phyloP scores from a whole-genome alignment of 495 filamentous ascomycete genomes.

The Astrothelium macrocarpum region DNA sequence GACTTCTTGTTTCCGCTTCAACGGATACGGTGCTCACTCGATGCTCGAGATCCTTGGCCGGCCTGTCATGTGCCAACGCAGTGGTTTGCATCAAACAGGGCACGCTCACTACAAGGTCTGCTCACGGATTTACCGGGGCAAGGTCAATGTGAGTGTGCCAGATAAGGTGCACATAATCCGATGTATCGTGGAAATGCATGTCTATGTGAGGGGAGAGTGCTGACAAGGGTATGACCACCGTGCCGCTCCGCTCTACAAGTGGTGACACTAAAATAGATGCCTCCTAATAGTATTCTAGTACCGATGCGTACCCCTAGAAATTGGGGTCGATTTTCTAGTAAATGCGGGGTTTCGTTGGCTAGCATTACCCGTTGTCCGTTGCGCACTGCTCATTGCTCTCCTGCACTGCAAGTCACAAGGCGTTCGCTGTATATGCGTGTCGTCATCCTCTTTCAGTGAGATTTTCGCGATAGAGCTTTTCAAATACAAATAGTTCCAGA shows the following conservation, averaged over 20 bases:
- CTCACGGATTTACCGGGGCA: neutral
- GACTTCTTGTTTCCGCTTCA: no score
- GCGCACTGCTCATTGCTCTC: neutral
- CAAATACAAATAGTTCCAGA: neutral
- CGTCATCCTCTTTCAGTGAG: neutral
- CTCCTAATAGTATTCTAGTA: neutral
- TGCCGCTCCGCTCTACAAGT: neutral
- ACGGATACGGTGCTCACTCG: no score
- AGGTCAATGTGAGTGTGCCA: neutral
- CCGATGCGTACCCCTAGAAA: neutral
- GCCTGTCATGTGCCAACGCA: neutral
- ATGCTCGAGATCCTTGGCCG: neutral
- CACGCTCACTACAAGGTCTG: neutral
- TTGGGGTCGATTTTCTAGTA: neutral
- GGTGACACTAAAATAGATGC: neutral
- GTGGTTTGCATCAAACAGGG: neutral
- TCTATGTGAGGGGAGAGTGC: neutral
- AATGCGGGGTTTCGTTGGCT: neutral
- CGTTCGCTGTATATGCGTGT: neutral
- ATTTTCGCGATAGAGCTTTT: neutral
- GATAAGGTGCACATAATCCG: neutral
- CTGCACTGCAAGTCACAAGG: conserved; percentile 4
- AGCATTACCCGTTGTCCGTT: no score
- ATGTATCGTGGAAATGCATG: neutral
- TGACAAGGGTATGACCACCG: neutral